These are phyloP conservation scores for Exutisphaerella laricina DNA, from an alignment of 2,329 filamentous ascomycete species.

Conservation along the genomic window DNA sequence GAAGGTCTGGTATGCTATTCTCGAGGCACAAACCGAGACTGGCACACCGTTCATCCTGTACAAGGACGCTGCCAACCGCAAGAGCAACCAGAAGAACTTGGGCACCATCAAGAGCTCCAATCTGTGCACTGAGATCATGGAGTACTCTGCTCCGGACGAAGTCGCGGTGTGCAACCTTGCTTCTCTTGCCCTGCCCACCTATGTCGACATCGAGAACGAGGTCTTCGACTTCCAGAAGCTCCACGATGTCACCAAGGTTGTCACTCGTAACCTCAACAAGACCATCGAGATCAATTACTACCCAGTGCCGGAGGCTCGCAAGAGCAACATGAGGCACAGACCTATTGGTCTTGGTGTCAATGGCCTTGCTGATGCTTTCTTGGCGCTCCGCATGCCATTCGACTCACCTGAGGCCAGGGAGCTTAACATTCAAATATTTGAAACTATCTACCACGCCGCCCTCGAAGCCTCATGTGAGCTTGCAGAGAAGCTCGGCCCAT, in stretches of 20 bases:
- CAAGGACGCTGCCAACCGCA: constrained; percentile 96
- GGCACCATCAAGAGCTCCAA: constrained; percentile 98
- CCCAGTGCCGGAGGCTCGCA: constrained; percentile 86
- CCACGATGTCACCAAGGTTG: constrained; percentile 86
- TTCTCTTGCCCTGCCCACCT: constrained; percentile 85
- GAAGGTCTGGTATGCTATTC: constrained; percentile 98
- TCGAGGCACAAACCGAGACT: constrained; percentile 97
- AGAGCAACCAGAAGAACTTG: constrained; percentile 99
- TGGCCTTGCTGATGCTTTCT: constrained; percentile 95
- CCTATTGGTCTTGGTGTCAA: constrained; percentile 96
- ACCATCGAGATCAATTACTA: constrained; percentile 99
- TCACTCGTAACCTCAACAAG: constrained; percentile 93
- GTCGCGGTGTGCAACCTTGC: constrained; percentile 98
- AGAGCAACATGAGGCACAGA: constrained; percentile 95
- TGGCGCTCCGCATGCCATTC: constrained; percentile 92
- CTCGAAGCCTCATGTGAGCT: constrained; percentile 84
- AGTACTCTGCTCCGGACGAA: constrained; percentile 96
- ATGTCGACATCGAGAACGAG: constrained; percentile 77
- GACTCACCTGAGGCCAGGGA: constrained; percentile 90
- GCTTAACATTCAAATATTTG: constrained; percentile 97
- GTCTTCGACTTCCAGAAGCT: constrained; percentile 95
- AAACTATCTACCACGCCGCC: constrained; percentile 97
- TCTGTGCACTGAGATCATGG: constrained; percentile 96
- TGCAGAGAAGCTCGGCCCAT: constrained; percentile 75
- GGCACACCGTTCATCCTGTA: constrained; percentile 99